Evolutionary conservation across 352 stramenopile species (phyloP).

Genomic region (Phytopythium mirpurense): DNA sequence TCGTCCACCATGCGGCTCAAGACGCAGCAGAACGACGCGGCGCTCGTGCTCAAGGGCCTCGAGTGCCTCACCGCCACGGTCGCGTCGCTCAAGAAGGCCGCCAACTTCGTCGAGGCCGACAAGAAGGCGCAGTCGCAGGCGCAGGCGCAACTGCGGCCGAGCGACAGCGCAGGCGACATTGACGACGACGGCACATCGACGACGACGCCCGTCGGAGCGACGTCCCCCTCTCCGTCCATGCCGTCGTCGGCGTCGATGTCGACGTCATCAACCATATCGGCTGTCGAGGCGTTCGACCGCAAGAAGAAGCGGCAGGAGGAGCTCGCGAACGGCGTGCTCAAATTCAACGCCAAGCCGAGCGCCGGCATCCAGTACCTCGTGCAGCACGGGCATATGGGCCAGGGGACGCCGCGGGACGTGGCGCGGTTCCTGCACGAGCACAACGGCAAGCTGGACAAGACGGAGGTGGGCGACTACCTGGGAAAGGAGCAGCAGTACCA

Average conservation of each 20-base stretch:
- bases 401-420: conserved; percentile 90
- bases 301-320: conserved; percentile 97
- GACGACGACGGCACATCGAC: conserved; percentile 40
- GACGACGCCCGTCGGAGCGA: too few species aligned
- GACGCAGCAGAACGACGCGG: conserved; percentile 65
- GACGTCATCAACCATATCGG: conserved; percentile 47
- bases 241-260: conserved; percentile 17
- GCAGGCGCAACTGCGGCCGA: conserved; percentile 5
- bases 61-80: conserved; percentile 94
- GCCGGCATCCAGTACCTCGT: conserved; percentile 90
- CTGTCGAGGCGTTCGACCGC: conserved; percentile 95
- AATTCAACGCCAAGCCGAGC: conserved; percentile 97
- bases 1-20: conserved; percentile 59
- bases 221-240: background rate
- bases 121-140: too few species aligned
- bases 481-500: conserved; percentile 96
- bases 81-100: conserved; percentile 88
- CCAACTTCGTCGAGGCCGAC: conserved; percentile 68
- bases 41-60: conserved; percentile 78
- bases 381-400: conserved; percentile 88
- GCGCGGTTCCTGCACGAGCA: conserved; percentile 93
- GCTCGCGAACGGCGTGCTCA: conserved; percentile 94
- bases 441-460: conserved; percentile 94
- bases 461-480: conserved; percentile 96
- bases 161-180: conserved; percentile 30